Conservation (phyloP, 768 basidiomycete genomes). For the Rhodotorula toruloides region DNA sequence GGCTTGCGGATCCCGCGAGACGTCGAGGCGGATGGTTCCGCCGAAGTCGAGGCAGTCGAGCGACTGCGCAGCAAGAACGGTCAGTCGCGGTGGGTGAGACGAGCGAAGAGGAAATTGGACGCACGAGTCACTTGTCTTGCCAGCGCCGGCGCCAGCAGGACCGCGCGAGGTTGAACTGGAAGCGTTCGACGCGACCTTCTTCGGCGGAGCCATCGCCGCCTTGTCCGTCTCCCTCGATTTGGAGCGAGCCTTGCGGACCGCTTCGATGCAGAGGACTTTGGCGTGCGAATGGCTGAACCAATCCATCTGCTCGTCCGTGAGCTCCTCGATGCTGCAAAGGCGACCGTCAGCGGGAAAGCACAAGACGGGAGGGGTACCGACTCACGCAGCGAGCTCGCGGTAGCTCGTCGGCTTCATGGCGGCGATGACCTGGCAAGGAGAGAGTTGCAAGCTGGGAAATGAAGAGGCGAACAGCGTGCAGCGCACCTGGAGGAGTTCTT, state of each 20-base stretch:
- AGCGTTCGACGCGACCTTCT: neutral
- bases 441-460: neutral
- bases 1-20: conserved; percentile 1
- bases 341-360: no score
- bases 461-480: neutral
- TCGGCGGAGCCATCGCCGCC: neutral
- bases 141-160: neutral
- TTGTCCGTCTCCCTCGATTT: neutral
- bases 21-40: neutral
- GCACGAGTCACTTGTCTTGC: no score
- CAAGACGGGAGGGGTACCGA: neutral
- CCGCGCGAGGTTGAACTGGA: neutral
- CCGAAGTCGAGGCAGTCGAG: neutral
- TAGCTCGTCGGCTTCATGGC: conserved; percentile 1
- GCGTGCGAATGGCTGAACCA: conserved; percentile 14
- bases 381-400: conserved; percentile 17
- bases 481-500: conserved; percentile 13
- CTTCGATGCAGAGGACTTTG: conserved; percentile 1
- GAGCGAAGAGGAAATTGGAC: no score
- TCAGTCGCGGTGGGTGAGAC: neutral
- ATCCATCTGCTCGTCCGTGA: conserved; percentile 2
- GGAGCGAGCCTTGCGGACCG: neutral
- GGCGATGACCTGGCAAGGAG: conserved; percentile 11
- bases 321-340: conserved; percentile 14
- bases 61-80: neutral